Conservation (phyloP, 2,329 filamentous ascomycete genomes). For the Aspergillus flavus region DNA sequence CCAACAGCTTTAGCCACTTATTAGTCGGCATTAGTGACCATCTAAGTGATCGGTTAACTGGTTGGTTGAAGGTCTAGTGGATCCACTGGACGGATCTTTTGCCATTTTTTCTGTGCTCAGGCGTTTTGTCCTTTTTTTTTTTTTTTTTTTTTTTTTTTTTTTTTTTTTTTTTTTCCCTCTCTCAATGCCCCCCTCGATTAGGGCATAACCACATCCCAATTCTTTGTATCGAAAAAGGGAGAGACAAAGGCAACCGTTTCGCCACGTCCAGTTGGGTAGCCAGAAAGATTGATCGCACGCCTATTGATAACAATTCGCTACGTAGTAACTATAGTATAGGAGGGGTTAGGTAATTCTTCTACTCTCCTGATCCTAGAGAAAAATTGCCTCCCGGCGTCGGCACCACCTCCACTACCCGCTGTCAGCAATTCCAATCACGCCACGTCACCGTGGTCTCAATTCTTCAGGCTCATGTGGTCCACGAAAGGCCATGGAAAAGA, state of each 20-base stretch:
- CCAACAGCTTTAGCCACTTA: not conserved
- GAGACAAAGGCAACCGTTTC: not conserved
- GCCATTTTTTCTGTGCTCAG: not conserved
- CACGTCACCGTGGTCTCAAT: not conserved
- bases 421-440: slow-evolving; percentile 1
- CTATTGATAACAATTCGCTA: not conserved
- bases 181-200: not conserved
- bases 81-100: not conserved
- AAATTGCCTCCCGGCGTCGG: not conserved
- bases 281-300: not conserved
- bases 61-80: not conserved
- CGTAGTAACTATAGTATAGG: not conserved
- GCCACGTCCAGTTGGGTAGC: not conserved
- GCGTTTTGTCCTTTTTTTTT: not conserved
- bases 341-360: not conserved
- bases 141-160: not conserved
- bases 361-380: not conserved
- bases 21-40: slow-evolving; percentile 2
- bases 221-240: not conserved
- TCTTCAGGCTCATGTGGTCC: not conserved
- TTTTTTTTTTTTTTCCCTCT: not conserved
- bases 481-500: not conserved
- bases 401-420: slow-evolving; percentile 2
- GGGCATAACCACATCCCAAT: not conserved
- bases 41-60: not conserved